Conservation (phyloP, 257 asterid genomes). For the Solanum lycopersicoides region DNA sequence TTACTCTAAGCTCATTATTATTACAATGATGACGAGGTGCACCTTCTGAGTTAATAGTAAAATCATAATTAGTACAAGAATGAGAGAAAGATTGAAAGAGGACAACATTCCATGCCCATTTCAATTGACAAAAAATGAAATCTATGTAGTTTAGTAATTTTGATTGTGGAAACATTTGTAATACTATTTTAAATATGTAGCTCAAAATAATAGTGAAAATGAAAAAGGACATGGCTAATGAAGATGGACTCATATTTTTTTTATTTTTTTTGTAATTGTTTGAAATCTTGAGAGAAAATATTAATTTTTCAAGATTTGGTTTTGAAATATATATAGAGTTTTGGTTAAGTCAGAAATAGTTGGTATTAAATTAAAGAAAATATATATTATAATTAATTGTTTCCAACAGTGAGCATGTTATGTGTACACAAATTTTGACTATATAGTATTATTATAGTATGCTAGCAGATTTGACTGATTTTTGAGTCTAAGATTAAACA, state of each 20-base stretch:
- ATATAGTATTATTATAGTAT: background rate
- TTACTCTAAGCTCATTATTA: background rate
- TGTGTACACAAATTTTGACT: background rate
- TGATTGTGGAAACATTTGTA: background rate
- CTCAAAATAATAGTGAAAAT: background rate
- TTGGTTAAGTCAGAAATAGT: background rate
- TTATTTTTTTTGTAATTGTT: background rate
- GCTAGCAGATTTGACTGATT: background rate
- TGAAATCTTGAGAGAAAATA: background rate
- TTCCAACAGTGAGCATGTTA: background rate
- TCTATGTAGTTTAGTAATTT: background rate
- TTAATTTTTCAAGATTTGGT: background rate
- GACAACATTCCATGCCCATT: constrained; percentile 3
- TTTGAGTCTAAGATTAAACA: background rate
- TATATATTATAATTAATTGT: background rate
- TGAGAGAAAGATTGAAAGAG: constrained; percentile 1
- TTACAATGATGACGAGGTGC: background rate
- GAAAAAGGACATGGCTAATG: background rate
- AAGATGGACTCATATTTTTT: background rate
- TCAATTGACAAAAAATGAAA: background rate
- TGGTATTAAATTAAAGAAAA: background rate
- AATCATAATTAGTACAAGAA: background rate
- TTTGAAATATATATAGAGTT: background rate
- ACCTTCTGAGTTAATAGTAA: background rate
- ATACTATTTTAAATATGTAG: background rate